Conservation (phyloP, 352 stramenopile species). For the Phytophthora constricta region DNA sequence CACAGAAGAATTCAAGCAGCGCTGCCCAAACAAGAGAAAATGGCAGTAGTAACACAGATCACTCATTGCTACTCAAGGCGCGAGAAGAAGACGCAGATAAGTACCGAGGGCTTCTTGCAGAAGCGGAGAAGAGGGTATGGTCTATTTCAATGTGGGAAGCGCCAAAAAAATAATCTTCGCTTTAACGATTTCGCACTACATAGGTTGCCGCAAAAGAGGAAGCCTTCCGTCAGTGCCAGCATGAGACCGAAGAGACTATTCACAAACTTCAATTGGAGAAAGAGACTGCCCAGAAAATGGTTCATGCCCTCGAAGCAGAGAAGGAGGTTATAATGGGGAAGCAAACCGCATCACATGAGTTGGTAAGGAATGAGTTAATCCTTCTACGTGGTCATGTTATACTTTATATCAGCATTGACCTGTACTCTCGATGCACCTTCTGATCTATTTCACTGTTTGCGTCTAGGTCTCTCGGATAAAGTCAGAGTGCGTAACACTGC, state of each 20-base stretch:
- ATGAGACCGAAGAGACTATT: constrained; percentile 55
- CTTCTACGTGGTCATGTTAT: background rate
- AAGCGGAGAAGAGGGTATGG: constrained; percentile 62
- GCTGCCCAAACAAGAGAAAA: constrained; percentile 25
- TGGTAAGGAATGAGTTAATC: constrained; percentile 40
- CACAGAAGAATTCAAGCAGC: constrained; percentile 36
- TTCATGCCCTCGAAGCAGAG: constrained; percentile 63
- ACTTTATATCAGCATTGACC: background rate
- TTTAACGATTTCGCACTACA: background rate
- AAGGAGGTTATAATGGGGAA: constrained; percentile 56
- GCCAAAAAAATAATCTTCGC: background rate
- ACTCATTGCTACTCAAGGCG: constrained; percentile 42
- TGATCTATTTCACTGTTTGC: constrained; percentile 1
- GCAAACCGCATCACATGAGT: constrained; percentile 61
- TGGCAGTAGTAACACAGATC: constrained; percentile 24
- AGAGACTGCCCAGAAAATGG: constrained; percentile 48
- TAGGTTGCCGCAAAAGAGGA: constrained; percentile 59
- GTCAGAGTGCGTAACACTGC: constrained; percentile 64
- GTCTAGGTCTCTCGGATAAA: constrained; percentile 69
- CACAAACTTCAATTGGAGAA: constrained; percentile 60
- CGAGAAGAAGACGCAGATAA: constrained; percentile 62
- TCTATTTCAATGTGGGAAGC: background rate
- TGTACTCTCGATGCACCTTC: too few species aligned
- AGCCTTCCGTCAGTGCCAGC: constrained; percentile 38
- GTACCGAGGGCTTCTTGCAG: constrained; percentile 40